These are phyloP conservation scores for Exophiala viscosa DNA, from an alignment of 2,329 filamentous ascomycete genomes.

Conservation along the genomic window DNA sequence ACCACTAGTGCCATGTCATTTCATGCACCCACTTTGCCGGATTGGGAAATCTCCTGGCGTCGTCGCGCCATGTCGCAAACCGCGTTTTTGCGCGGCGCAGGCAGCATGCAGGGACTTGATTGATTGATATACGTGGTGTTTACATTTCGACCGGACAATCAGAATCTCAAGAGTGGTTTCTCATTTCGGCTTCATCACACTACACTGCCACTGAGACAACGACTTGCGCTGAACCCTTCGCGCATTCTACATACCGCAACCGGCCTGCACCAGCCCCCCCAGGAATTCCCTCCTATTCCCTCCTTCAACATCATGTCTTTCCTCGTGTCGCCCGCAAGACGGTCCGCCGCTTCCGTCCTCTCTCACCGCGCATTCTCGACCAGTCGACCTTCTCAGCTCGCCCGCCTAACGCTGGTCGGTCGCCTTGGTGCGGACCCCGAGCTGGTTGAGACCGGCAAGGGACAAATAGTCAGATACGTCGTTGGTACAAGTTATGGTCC, in stretches of 20 bases:
- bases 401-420: slow-evolving; percentile 82
- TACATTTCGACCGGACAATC: not conserved
- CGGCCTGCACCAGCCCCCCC: not conserved
- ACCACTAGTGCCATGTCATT: slow-evolving; percentile 3
- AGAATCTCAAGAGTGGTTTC: too few species aligned
- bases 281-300: not conserved
- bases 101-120: too few species aligned
- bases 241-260: slow-evolving; percentile 4
- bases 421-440: slow-evolving; percentile 79
- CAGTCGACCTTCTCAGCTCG: slow-evolving; percentile 59
- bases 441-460: slow-evolving; percentile 64
- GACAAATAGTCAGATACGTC: slow-evolving; percentile 73
- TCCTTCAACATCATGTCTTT: slow-evolving; percentile 22
- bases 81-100: not conserved
- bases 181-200: too few species aligned
- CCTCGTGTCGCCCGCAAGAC: slow-evolving; percentile 49
- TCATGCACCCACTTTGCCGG: slow-evolving; percentile 1
- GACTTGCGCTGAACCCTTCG: not conserved
- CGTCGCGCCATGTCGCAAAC: not conserved
- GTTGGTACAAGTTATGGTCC: slow-evolving; percentile 67
- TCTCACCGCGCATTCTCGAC: slow-evolving; percentile 69
- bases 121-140: too few species aligned
- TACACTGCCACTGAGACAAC: too few species aligned
- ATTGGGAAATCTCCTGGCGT: slow-evolving; percentile 3
- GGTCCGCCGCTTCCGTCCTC: slow-evolving; percentile 40